A percentile compares a stretch with the other conserved stretches of the same genome.
Evolutionary conservation across 1,284 basidiomycete species (phyloP).

Genomic region (Cutaneotrichosporon mucoides): DNA sequence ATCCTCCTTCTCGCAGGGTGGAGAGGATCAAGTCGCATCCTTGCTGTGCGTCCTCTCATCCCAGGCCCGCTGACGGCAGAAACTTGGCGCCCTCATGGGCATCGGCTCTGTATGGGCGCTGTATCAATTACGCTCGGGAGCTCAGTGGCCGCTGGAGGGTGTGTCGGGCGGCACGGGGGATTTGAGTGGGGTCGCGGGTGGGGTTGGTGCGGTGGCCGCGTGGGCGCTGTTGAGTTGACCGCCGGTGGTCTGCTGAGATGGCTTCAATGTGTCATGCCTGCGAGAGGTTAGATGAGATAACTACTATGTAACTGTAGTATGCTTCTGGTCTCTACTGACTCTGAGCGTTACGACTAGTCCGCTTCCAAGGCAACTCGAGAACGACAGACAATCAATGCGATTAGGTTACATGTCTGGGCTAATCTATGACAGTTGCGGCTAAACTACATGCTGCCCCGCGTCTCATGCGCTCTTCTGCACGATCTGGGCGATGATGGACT

Average conservation of each 20-base stretch:
- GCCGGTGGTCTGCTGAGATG: background rate
- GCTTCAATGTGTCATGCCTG: background rate
- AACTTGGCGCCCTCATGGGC: background rate
- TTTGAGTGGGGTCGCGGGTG: background rate
- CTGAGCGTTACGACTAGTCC: too few relatives aligned
- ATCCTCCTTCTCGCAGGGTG: background rate
- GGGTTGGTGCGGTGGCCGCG: background rate
- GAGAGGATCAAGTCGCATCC: background rate
- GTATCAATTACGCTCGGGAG: background rate
- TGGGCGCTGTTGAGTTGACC: background rate
- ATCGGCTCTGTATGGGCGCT: background rate
- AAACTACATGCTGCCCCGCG: background rate
- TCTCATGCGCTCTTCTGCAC: background rate
- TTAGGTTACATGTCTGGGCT: too few relatives aligned
- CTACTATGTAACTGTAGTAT: too few relatives aligned
- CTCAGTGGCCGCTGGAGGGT: background rate
- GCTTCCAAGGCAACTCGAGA: too few relatives aligned
- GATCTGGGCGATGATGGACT: conserved; percentile 38
- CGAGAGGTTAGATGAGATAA: too few relatives aligned
- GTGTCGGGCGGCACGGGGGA: background rate
- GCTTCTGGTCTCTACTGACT: too few relatives aligned
- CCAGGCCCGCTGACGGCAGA: too few relatives aligned
- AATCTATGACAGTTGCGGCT: background rate
- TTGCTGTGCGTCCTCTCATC: background rate
- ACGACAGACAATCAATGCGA: too few relatives aligned